Evolutionary conservation across 2,329 filamentous ascomycete species (phyloP).

Genomic region (Neocatenulostroma microsporum): DNA sequence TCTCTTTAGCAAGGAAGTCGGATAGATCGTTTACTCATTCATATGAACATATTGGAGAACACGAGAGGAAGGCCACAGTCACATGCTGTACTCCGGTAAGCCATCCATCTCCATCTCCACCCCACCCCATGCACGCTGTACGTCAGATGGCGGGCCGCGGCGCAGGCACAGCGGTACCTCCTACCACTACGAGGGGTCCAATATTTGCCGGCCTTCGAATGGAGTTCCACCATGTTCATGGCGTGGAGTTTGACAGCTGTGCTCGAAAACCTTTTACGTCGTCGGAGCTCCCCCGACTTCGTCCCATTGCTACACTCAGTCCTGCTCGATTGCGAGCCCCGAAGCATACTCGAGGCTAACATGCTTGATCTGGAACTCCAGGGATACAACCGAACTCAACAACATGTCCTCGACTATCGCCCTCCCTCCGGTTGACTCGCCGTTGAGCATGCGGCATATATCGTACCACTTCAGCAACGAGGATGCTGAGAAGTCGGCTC

Average conservation of each 20-base stretch:
- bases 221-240: background rate
- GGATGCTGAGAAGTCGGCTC: slow-evolving; percentile 70
- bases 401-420: slow-evolving; percentile 18
- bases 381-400: slow-evolving; percentile 14
- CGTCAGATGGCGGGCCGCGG: no score
- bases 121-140: no score
- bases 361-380: slow-evolving; percentile 9
- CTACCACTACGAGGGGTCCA: no score
- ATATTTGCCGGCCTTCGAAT: no score
- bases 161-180: no score
- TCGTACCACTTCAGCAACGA: slow-evolving; percentile 69
- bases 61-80: no score
- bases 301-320: background rate
- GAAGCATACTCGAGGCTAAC: slow-evolving; percentile 4
- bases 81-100: no score
- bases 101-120: no score
- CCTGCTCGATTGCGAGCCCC: slow-evolving; percentile 8
- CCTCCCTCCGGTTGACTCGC: slow-evolving; percentile 25
- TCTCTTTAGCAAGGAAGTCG: no score
- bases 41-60: no score
- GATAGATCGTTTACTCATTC: no score
- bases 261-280: background rate
- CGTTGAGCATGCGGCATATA: slow-evolving; percentile 46
- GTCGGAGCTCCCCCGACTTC: no score
- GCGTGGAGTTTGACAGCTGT: background rate